phyloP scores from a whole-genome alignment of 805 yeast species.

The Candida palmyrensis region DNA sequence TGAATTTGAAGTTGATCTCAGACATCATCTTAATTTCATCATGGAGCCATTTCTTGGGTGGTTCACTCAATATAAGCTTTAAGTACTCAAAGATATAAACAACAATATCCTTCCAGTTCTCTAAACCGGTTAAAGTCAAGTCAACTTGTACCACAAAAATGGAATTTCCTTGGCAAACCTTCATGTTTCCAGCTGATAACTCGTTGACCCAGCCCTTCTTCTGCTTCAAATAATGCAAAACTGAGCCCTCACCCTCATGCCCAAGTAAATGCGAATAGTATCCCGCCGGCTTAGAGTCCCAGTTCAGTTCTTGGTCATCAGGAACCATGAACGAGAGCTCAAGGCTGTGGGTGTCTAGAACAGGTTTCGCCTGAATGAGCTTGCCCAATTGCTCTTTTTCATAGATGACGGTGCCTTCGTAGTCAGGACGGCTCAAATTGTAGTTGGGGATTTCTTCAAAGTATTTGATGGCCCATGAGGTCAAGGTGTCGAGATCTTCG shows the following conservation, averaged over 20 bases:
- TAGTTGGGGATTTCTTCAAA: conserved; percentile 62
- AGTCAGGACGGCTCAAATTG: conserved; percentile 39
- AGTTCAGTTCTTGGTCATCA: conserved; percentile 53
- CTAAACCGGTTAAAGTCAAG: conserved; percentile 68
- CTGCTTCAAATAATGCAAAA: conserved; percentile 62
- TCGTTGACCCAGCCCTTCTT: conserved; percentile 72
- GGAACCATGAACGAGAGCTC: conserved; percentile 72
- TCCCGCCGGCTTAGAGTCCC: conserved; percentile 66
- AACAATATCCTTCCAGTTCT: conserved; percentile 57
- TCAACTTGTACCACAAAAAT: conserved; percentile 68
- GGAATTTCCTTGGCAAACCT: conserved; percentile 62
- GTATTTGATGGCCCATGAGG: conserved; percentile 62
- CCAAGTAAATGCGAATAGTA: conserved; percentile 82
- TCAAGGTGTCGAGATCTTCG: conserved; percentile 67
- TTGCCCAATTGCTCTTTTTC: conserved; percentile 45
- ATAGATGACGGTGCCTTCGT: conserved; percentile 42
- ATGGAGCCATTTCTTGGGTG: conserved; percentile 76
- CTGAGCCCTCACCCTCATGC: conserved; percentile 88
- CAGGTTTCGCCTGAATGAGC: conserved; percentile 67
- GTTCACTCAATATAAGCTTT: conserved; percentile 46
- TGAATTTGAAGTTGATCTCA: conserved; percentile 68
- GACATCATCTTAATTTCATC: conserved; percentile 71
- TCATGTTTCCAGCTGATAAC: conserved; percentile 67
- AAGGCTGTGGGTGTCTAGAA: conserved; percentile 69
- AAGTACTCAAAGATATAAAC: conserved; percentile 68